phyloP scores from a whole-genome alignment of 192 early-diverging fungal genomes.

The Coemansia erecta region DNA sequence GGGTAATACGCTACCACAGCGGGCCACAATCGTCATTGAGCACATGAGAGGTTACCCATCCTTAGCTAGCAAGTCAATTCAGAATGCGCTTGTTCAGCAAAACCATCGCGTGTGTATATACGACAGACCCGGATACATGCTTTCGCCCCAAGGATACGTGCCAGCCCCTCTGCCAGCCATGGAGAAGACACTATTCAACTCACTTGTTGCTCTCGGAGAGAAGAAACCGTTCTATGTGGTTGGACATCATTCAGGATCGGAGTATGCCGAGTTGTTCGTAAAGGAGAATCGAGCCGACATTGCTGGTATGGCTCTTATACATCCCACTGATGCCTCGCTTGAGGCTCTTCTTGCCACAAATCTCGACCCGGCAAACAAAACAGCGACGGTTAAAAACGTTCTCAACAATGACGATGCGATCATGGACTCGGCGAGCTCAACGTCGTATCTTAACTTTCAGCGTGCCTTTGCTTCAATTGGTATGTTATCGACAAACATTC shows the following conservation, averaged over 20 bases:
- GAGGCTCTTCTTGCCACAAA: conserved; percentile 10
- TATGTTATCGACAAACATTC: conserved; percentile 9
- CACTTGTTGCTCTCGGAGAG: conserved; percentile 15
- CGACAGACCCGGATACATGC: conserved; percentile 44
- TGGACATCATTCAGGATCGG: conserved; percentile 39
- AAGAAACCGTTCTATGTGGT: conserved; percentile 38
- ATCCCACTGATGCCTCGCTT: conserved; percentile 28
- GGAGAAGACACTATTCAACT: conserved; percentile 21
- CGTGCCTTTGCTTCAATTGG: conserved; percentile 29
- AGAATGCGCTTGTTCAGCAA: conserved; percentile 17
- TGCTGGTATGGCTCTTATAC: conserved; percentile 34
- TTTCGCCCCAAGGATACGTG: conserved; percentile 38
- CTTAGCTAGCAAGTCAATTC: conserved; percentile 21
- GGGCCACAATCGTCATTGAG: conserved; percentile 34
- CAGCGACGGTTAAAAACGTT: not conserved
- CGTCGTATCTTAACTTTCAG: conserved; percentile 13
- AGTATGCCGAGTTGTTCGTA: conserved; percentile 28
- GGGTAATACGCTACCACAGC: conserved; percentile 5
- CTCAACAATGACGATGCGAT: conserved; percentile 7
- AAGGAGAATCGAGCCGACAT: conserved; percentile 12
- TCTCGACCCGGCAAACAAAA: not conserved
- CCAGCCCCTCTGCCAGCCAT: conserved; percentile 13
- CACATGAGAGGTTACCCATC: conserved; percentile 38
- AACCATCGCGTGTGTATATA: conserved; percentile 36
- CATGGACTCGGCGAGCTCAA: conserved; percentile 4